Percentiles rank a stretch among this genome's conserved stretches.
Conservation (phyloP, 2,329 filamentous ascomycete species). For the Fusarium staphyleae region DNA sequence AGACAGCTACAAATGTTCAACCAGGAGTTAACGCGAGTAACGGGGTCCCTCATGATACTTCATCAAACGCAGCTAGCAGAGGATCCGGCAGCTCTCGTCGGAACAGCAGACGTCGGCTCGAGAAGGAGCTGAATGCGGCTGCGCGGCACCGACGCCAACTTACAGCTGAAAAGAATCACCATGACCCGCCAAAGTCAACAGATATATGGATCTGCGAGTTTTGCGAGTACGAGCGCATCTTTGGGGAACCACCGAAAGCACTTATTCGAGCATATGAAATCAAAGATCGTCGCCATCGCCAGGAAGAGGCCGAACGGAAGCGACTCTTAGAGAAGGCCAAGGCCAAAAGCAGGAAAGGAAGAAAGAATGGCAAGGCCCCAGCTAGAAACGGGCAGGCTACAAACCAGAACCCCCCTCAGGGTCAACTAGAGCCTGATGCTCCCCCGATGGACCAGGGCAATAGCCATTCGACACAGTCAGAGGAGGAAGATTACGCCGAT, state of each 20-base stretch:
- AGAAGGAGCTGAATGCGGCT: conserved; percentile 75
- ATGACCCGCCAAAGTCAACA: conserved; percentile 71
- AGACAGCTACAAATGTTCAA: conserved; percentile 20
- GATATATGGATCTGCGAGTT: conserved; percentile 97
- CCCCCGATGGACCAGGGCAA: conserved; percentile 37
- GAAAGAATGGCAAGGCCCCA: conserved; percentile 71
- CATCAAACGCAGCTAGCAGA: conserved; percentile 44
- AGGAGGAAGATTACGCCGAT: conserved; percentile 50
- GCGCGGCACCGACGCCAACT: conserved; percentile 79
- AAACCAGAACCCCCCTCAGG: conserved; percentile 35
- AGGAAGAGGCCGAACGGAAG: conserved; percentile 84
- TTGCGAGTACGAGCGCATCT: conserved; percentile 96
- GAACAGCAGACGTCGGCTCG: conserved; percentile 70
- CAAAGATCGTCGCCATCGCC: conserved; percentile 86
- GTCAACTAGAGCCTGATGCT: conserved; percentile 33
- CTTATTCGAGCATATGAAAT: conserved; percentile 92
- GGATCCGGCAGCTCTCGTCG: conserved; percentile 48
- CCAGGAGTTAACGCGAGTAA: conserved; percentile 24
- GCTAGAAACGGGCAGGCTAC: conserved; percentile 40
- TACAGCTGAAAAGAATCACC: conserved; percentile 78
- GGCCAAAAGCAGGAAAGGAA: conserved; percentile 88
- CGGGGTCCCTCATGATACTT: conserved; percentile 45
- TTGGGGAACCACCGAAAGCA: conserved; percentile 83
- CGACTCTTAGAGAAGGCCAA: conserved; percentile 90
- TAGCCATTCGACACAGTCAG: conserved; percentile 50